A percentile compares a stretch with the other conserved stretches of the same genome.
Evolutionary conservation across 2,329 filamentous ascomycete species (phyloP).

Genomic region (Penicillium psychrosexuale): DNA sequence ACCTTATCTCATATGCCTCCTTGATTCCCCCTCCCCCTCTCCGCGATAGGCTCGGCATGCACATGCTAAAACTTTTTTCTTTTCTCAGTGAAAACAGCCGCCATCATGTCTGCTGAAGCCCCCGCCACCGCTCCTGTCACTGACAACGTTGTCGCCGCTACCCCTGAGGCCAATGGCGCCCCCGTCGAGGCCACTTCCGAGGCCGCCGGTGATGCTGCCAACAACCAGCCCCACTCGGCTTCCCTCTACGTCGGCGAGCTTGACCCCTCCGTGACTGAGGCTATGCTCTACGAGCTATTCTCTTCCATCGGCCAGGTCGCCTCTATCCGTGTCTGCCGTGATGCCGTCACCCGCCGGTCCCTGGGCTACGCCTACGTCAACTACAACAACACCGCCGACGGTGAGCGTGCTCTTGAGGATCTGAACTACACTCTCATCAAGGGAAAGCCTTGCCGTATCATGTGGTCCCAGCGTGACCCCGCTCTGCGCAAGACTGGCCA

Average conservation of each 20-base stretch:
- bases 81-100: slow-evolving; percentile 60
- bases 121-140: slow-evolving; percentile 68
- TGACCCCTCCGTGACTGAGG: slow-evolving; percentile 95
- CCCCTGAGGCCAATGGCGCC: slow-evolving; percentile 55
- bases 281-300: slow-evolving; percentile 99
- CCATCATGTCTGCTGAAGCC: slow-evolving; percentile 77
- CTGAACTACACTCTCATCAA: slow-evolving; percentile 99
- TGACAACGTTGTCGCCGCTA: slow-evolving; percentile 58
- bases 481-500: slow-evolving; percentile 98
- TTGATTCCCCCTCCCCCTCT: slow-evolving; percentile 10
- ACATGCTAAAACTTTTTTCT: slow-evolving; percentile 15
- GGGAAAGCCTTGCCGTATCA: slow-evolving; percentile 97
- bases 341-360: slow-evolving; percentile 96
- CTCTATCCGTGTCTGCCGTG: slow-evolving; percentile 98
- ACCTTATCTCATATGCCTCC: slow-evolving; percentile 8
- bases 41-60: slow-evolving; percentile 2
- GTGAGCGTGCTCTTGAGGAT: slow-evolving; percentile 97
- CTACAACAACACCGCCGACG: slow-evolving; percentile 96
- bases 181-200: slow-evolving; percentile 60
- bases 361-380: slow-evolving; percentile 99
- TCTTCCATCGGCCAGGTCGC: slow-evolving; percentile 98
- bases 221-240: slow-evolving; percentile 84
- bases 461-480: slow-evolving; percentile 99
- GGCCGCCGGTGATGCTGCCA: slow-evolving; percentile 53
- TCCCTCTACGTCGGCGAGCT: slow-evolving; percentile 99